Evolutionary conservation across 129 eudicot genomes (phyloP), one percentile per base, ranked within the genome.

Genomic region (Pseudognaphalium luteoalbum): DNA sequence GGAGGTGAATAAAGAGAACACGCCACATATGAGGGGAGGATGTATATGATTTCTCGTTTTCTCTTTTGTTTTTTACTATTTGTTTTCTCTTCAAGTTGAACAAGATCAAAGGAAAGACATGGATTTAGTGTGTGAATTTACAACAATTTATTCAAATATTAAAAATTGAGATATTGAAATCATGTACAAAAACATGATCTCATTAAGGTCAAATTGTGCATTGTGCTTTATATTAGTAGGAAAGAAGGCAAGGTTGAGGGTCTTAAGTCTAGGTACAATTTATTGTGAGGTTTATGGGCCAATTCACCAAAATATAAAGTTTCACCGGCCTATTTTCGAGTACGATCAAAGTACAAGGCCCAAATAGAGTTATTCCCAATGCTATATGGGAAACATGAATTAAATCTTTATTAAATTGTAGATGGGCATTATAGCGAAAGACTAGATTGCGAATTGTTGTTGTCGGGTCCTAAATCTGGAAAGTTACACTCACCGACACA

Each of bases 321-420:
- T 19, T 65, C 37, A 19, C 29, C 29, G 61, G 74, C 79, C 83
- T 37, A 29, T 52, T 64, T 52, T 33, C 28, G 39, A 63, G 22
- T 72, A 65, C 79, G 63, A 39, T 58, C 69, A 32, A 73, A 73
- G 78, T 65, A 54, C 52, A 73, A 66, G 74, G 78, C 83, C 79
- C 79, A 80, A 79, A 4, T 65, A 35, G 39, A 70, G 64, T 60
- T 44, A 12, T 78, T 12, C 3, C 62, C 62, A 57, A 57, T 57
- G 62, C 62, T 19, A n/a, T 57, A 30, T 58, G 66, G 74, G 66
- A 21, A 67, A 52, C 66, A 21, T 57, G 22, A 66, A 66, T 8
- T 6, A 76, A 7, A 32, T 20, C 19, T 17, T 19, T 66, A 32
- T 41, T 29, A 44, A 60, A 44, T 61, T 50, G 25, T 37, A 28